Evolutionary conservation across 2,329 filamentous ascomycete genomes (phyloP).

Genomic region (Aureobasidium sp.): DNA sequence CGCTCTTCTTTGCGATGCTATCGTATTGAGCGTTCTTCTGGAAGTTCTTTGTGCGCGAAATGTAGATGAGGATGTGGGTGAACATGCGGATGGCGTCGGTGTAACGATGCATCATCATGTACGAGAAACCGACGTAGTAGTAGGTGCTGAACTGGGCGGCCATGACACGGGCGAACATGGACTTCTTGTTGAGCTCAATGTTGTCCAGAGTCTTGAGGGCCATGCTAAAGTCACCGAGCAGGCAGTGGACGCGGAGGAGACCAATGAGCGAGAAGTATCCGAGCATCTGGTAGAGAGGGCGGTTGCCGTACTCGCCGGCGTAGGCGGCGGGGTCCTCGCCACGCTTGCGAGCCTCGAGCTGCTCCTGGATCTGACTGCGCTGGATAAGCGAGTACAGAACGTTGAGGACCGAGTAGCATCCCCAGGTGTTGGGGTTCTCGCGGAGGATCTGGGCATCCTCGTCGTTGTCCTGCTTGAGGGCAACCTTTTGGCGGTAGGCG

Average conservation of each 20-base stretch:
- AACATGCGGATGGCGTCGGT: constrained; percentile 99
- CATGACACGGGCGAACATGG: constrained; percentile 99
- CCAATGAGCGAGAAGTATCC: constrained; percentile 99
- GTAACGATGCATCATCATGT: constrained; percentile 99
- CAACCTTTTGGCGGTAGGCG: constrained; percentile 87
- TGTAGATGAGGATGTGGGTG: constrained; percentile 98
- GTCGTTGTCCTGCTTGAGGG: constrained; percentile 72
- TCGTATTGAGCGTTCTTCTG: constrained; percentile 99
- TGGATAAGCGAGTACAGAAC: constrained; percentile 99
- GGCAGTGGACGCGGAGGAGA: constrained; percentile 86
- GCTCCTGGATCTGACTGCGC: constrained; percentile 94
- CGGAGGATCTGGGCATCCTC: constrained; percentile 87
- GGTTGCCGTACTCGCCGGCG: constrained; percentile 89
- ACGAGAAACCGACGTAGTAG: constrained; percentile 99
- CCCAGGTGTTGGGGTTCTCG: constrained; percentile 98
- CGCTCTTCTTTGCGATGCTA: constrained; percentile 99
- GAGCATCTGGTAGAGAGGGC: constrained; percentile 94
- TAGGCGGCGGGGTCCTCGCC: constrained; percentile 82
- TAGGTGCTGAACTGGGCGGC: constrained; percentile 99
- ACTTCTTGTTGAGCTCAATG: constrained; percentile 99
- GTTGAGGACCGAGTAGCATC: constrained; percentile 98
- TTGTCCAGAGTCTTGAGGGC: constrained; percentile 98
- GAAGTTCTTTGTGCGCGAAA: constrained; percentile 99
- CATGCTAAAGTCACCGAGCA: constrained; percentile 95
- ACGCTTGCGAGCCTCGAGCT: constrained; percentile 88